phyloP scores from a whole-genome alignment of 331 rosid genomes.

The Pyracantha coccinea region DNA sequence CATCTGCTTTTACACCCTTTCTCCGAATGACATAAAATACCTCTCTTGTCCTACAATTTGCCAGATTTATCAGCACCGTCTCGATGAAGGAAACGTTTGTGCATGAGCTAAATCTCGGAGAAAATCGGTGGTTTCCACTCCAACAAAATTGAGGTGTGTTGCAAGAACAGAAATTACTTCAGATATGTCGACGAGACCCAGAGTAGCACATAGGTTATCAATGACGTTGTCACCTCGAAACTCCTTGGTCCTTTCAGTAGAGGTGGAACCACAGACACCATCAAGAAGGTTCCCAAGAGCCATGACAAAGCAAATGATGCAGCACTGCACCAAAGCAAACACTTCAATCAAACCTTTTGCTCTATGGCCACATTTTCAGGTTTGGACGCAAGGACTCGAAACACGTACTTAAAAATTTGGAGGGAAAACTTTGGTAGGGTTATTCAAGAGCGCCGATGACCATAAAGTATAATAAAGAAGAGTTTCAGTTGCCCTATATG shows the following conservation, averaged over 20 bases:
- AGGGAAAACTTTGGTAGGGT: not conserved
- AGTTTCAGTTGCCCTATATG: not conserved
- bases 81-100: not conserved
- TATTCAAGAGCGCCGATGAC: not conserved
- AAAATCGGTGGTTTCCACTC: conserved; percentile 15
- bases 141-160: conserved; percentile 34
- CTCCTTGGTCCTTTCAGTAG: conserved; percentile 73
- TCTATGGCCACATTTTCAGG: not conserved
- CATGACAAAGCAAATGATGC: conserved; percentile 78
- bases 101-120: conserved; percentile 3
- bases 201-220: conserved; percentile 64
- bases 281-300: conserved; percentile 96
- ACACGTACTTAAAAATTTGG: not conserved
- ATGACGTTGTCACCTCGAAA: conserved; percentile 81
- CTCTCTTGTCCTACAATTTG: not conserved
- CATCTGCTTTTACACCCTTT: conserved; percentile 4
- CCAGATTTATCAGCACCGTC: conserved; percentile 2
- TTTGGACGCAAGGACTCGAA: not conserved
- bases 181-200: conserved; percentile 97
- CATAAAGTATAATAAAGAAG: not conserved
- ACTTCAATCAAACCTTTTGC: conserved; percentile 2
- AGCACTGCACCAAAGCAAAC: conserved; percentile 49
- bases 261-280: conserved; percentile 95
- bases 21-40: not conserved
- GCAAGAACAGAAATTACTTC: conserved; percentile 29